Base-by-base conservation (phyloP, 495 filamentous ascomycete species). In the Amphirosellinia nigrospora region DNA sequence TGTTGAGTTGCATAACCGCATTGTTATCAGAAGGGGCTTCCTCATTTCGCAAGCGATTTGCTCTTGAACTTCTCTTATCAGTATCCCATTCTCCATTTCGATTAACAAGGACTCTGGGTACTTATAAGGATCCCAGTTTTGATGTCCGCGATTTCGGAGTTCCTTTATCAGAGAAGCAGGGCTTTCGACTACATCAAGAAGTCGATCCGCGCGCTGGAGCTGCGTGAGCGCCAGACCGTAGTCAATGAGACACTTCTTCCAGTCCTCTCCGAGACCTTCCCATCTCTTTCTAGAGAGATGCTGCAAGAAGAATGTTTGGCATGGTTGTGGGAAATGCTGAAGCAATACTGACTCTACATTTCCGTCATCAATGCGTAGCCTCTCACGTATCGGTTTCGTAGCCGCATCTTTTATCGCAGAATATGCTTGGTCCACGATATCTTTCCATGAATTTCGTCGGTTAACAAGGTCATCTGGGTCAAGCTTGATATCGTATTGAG, bases 61-160 rank as follows among this genome's bases (percentile, higher is more conserved):
- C 4, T 86, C 79, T 69, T 90, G 88, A 3, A 79, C 82, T 1
- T 70, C 66, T 0, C 88, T 79, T 55, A 90, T 85, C 3, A 88
- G 66, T 0, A 89, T 68, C 62, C 88, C 81, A 5, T 74, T 72
- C 30, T 90, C 88, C 50, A 90, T 81, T 66, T 90, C 88, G 0
- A 90, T 74, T 4, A 90, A 79, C 0, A 90, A 70, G 83, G 85
- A 89, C 55, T 90, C 88, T 0, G 85, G 80, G 6, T 74, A 66
- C 1, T 86, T 71, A 0, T 73, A 39, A 0, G 85, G 80, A 1
- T 77, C 36, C 88, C 87, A 90, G 65, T 88, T 88, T 1, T 52
- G 23, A 72, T 89, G 87, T 0, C 86, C 86, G 0, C 28, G 4
- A 75, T 87, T 87, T 9, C 43, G 23, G 0, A 86, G 52, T 62